Percentiles rank a stretch among this genome's conserved stretches.
Conservation (phyloP, 257 asterid species). For the Prunella vulgaris region DNA sequence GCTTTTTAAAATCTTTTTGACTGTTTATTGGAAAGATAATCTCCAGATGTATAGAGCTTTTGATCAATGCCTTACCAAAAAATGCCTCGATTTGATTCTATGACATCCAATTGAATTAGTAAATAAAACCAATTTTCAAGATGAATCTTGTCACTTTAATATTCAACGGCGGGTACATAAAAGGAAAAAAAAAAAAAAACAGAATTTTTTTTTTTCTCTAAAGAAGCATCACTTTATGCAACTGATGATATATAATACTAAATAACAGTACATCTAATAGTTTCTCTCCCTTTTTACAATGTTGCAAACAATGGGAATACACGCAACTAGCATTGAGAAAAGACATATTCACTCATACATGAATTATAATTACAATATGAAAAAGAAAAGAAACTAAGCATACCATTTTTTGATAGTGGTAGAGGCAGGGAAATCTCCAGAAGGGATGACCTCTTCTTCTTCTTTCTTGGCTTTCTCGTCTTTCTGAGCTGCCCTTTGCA, state of each 20-base stretch:
- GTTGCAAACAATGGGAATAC: neutral
- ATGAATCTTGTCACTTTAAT: neutral
- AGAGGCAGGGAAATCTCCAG: slow-evolving; percentile 50
- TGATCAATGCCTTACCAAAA: neutral
- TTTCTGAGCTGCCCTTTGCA: slow-evolving; percentile 80
- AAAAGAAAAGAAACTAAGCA: neutral
- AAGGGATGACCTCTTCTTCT: slow-evolving; percentile 41
- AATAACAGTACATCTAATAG: neutral
- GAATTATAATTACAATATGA: neutral
- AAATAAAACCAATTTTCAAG: neutral
- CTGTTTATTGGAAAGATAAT: neutral
- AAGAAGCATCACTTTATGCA: neutral
- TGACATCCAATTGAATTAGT: neutral
- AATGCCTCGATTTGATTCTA: neutral
- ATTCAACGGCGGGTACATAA: neutral
- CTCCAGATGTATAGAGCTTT: neutral
- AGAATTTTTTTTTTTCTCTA: neutral
- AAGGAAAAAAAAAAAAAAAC: neutral
- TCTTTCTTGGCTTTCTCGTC: slow-evolving; percentile 52
- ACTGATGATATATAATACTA: neutral
- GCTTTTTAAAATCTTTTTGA: neutral
- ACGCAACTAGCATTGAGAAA: neutral
- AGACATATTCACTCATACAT: neutral
- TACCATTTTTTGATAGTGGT: slow-evolving; percentile 64
- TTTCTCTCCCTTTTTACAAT: neutral